These are phyloP conservation scores for Epichloe aotearoae DNA, from an alignment of 2,329 filamentous ascomycete species.

Conservation along the genomic window DNA sequence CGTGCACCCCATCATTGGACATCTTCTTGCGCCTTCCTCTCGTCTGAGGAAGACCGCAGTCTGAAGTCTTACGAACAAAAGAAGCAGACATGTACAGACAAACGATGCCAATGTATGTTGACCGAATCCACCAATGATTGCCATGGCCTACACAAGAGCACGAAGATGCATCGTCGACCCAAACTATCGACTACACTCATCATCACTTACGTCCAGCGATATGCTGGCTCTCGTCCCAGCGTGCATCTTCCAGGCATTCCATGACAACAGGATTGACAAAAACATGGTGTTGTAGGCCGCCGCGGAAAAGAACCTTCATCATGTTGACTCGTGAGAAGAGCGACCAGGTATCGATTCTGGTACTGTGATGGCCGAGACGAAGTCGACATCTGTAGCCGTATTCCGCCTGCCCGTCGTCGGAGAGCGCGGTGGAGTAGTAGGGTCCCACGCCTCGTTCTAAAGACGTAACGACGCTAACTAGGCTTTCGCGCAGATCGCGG, in stretches of 20 bases:
- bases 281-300: slow-evolving; percentile 27
- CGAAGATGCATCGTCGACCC: too few species aligned
- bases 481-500: slow-evolving; percentile 32
- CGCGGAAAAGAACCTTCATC: slow-evolving; percentile 34
- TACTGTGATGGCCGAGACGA: slow-evolving; percentile 30
- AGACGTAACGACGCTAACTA: slow-evolving; percentile 40
- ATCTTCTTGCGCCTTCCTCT: too few species aligned
- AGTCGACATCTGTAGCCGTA: slow-evolving; percentile 40
- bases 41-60: too few species aligned
- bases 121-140: too few species aligned
- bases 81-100: too few species aligned
- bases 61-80: too few species aligned
- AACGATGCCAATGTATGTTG: too few species aligned
- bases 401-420: slow-evolving; percentile 30
- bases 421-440: slow-evolving; percentile 36
- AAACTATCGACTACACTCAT: too few species aligned
- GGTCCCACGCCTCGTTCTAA: slow-evolving; percentile 41
- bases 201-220: neutral
- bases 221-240: slow-evolving; percentile 15
- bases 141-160: too few species aligned
- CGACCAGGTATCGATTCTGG: slow-evolving; percentile 38
- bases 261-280: slow-evolving; percentile 25
- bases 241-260: slow-evolving; percentile 25
- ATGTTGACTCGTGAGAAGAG: slow-evolving; percentile 34
- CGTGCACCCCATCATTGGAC: too few species aligned